Conservation (phyloP, 2,329 filamentous ascomycete genomes). For the Ascochyta koolunga region DNA sequence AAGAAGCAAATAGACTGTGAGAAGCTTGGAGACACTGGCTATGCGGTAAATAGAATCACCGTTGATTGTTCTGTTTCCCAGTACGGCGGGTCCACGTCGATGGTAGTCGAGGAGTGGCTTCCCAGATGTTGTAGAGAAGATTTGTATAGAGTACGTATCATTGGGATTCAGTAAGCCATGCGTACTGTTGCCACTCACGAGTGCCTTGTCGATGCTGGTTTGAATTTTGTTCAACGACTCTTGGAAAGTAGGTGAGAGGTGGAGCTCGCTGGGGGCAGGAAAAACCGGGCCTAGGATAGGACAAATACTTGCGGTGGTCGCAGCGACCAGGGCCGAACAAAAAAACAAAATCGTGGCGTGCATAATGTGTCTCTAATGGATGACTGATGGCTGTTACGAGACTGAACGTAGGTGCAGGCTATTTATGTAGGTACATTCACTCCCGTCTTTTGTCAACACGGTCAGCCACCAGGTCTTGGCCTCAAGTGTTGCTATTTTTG, state of each 20-base stretch:
- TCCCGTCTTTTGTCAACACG: neutral
- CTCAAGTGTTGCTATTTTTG: neutral
- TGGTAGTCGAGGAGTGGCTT: constrained; percentile 16
- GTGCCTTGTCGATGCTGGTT: constrained; percentile 6
- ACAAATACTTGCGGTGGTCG: constrained; percentile 1
- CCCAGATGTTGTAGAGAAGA: constrained; percentile 13
- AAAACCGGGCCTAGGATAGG: constrained; percentile 19
- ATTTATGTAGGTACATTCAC: neutral
- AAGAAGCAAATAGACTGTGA: constrained; percentile 50
- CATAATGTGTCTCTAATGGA: neutral
- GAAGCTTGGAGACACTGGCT: constrained; percentile 50
- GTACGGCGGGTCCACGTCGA: constrained; percentile 6
- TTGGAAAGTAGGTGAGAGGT: constrained; percentile 3
- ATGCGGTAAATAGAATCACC: constrained; percentile 53
- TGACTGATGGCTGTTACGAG: neutral
- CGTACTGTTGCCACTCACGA: constrained; percentile 10
- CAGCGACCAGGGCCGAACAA: neutral
- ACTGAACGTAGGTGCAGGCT: neutral
- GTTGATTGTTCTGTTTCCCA: constrained; percentile 27
- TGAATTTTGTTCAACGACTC: neutral
- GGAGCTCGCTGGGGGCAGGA: constrained; percentile 4
- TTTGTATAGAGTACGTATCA: constrained; percentile 20
- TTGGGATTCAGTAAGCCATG: constrained; percentile 12
- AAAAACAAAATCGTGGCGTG: neutral
- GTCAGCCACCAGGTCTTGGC: neutral